Evolutionary conservation across 306 rosid genomes (phyloP).

Genomic region (Vicia faba): DNA sequence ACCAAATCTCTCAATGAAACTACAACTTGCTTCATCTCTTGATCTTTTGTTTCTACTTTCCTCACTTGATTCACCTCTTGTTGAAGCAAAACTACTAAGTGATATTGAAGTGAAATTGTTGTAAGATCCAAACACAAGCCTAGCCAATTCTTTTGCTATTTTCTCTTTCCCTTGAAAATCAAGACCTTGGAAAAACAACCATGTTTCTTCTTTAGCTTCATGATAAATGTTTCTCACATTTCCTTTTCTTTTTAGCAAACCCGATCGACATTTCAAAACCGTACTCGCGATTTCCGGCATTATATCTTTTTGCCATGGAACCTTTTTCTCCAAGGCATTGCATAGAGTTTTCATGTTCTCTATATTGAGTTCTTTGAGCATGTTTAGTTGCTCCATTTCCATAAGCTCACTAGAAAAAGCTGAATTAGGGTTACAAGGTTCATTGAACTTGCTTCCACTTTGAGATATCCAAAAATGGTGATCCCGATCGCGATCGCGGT

Average conservation of each 20-base stretch:
- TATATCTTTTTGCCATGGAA: slow-evolving; percentile 78
- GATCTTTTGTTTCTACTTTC: slow-evolving; percentile 73
- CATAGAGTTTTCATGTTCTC: slow-evolving; percentile 70
- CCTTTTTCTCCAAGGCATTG: slow-evolving; percentile 69
- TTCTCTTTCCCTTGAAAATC: slow-evolving; percentile 69
- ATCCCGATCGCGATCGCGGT: not conserved
- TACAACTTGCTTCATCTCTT: slow-evolving; percentile 74
- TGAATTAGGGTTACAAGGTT: slow-evolving; percentile 67
- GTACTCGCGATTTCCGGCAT: slow-evolving; percentile 71
- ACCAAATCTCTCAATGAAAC: slow-evolving; percentile 66
- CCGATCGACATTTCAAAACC: slow-evolving; percentile 78
- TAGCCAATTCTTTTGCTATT: slow-evolving; percentile 75
- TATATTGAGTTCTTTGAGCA: slow-evolving; percentile 64
- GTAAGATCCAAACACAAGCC: slow-evolving; percentile 68
- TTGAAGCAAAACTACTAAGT: slow-evolving; percentile 70
- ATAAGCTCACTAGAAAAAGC: slow-evolving; percentile 62
- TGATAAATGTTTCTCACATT: slow-evolving; percentile 35
- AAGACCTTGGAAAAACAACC: slow-evolving; percentile 89
- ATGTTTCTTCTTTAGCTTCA: slow-evolving; percentile 76
- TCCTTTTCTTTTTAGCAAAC: slow-evolving; percentile 67
- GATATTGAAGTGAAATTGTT: slow-evolving; percentile 58
- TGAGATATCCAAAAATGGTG: slow-evolving; percentile 50
- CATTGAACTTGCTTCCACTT: slow-evolving; percentile 33
- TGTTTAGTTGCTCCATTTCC: slow-evolving; percentile 62
- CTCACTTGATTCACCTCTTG: slow-evolving; percentile 76